Percentiles rank a stretch among this genome's conserved stretches.
Conservation (phyloP, 2,329 filamentous ascomycete species). For the Sporothrix phasma region DNA sequence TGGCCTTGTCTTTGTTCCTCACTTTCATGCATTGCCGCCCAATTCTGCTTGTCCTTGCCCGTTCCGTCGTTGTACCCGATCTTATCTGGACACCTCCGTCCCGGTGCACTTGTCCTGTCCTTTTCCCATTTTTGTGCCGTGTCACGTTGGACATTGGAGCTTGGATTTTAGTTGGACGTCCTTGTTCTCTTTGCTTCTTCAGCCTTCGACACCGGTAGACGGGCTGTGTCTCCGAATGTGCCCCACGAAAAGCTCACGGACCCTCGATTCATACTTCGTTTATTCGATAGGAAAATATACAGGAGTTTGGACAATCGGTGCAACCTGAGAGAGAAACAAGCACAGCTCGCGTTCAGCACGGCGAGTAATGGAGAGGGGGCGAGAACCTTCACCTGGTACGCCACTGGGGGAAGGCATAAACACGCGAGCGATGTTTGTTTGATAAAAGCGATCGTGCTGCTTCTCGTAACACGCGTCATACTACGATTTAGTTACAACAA, state of each 20-base stretch:
- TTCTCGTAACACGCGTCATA: neutral
- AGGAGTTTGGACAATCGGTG: neutral
- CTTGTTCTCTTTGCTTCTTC: neutral
- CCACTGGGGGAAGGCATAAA: neutral
- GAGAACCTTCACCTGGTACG: neutral
- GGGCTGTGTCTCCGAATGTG: neutral
- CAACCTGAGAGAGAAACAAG: neutral
- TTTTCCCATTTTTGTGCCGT: neutral
- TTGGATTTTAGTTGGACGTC: neutral
- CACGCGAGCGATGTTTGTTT: neutral
- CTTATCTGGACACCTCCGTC: neutral
- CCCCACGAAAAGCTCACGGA: neutral
- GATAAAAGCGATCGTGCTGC: neutral
- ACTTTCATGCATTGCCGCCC: neutral
- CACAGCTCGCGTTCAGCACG: neutral
- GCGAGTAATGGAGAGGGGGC: neutral
- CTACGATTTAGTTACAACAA: no score
- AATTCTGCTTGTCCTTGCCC: neutral
- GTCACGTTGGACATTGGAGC: neutral
- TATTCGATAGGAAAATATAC: neutral
- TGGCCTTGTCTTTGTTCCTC: neutral
- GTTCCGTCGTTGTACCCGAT: neutral
- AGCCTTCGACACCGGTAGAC: neutral
- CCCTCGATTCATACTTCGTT: neutral
- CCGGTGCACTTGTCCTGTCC: neutral